A percentile compares a stretch with the other conserved stretches of the same genome.
These are phyloP conservation scores for Penicillium paneum DNA, from an alignment of 2,329 filamentous ascomycete species.

Conservation along the genomic window DNA sequence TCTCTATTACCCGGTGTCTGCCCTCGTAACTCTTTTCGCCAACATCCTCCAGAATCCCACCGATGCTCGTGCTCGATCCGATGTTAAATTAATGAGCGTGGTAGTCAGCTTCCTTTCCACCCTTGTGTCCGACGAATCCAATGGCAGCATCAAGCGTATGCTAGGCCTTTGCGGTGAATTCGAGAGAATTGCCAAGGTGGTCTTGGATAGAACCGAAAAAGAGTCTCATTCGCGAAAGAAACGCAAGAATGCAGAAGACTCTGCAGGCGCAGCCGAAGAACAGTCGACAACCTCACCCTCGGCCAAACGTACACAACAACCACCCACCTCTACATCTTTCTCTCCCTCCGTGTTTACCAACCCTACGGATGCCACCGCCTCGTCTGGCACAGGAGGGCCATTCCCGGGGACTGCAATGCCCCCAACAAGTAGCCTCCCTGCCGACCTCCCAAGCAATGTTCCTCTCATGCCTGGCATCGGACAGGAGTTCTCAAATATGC, in stretches of 20 bases:
- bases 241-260: slow-evolving; percentile 64
- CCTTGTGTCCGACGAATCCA: slow-evolving; percentile 83
- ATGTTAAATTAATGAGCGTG: slow-evolving; percentile 84
- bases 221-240: slow-evolving; percentile 78
- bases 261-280: slow-evolving; percentile 22
- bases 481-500: slow-evolving; percentile 38
- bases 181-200: slow-evolving; percentile 84
- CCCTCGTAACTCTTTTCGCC: slow-evolving; percentile 89
- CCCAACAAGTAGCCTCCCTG: slow-evolving; percentile 20
- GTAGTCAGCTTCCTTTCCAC: slow-evolving; percentile 91
- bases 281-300: slow-evolving; percentile 20
- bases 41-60: slow-evolving; percentile 95
- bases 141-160: slow-evolving; percentile 90
- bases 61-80: slow-evolving; percentile 80
- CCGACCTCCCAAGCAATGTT: slow-evolving; percentile 26
- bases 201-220: slow-evolving; percentile 86
- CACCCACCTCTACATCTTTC: slow-evolving; percentile 22
- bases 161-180: slow-evolving; percentile 93
- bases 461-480: slow-evolving; percentile 30
- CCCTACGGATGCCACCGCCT: slow-evolving; percentile 15
- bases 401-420: slow-evolving; percentile 28
- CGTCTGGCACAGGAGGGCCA: slow-evolving; percentile 17
- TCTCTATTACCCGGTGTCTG: slow-evolving; percentile 93
- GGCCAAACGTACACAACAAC: slow-evolving; percentile 26
- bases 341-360: slow-evolving; percentile 27